Evolutionary conservation across 805 yeast species (phyloP).

Genomic region (Schwanniomyces vanrijiae): DNA sequence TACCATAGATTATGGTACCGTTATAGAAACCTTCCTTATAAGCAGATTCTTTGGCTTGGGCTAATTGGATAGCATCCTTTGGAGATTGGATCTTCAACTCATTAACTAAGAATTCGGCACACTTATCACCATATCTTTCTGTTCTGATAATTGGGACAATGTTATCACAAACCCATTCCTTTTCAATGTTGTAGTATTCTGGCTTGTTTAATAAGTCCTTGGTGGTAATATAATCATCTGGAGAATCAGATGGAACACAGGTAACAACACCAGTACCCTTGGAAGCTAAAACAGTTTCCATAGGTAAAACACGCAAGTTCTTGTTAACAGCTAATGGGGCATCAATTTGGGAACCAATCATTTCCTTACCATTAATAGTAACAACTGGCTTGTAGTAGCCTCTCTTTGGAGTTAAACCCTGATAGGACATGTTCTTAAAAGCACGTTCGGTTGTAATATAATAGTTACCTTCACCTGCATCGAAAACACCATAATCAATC

Average conservation of each 20-base stretch:
- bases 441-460: constrained; percentile 92
- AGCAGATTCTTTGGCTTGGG: constrained; percentile 90
- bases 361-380: constrained; percentile 63
- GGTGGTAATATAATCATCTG: constrained; percentile 91
- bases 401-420: constrained; percentile 85
- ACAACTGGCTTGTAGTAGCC: constrained; percentile 68
- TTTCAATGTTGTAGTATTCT: constrained; percentile 81
- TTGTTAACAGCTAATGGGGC: constrained; percentile 79
- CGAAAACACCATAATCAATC: constrained; percentile 87
- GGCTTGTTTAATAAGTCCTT: constrained; percentile 85
- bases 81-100: constrained; percentile 92
- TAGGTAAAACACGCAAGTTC: constrained; percentile 83
- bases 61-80: constrained; percentile 82
- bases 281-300: constrained; percentile 92
- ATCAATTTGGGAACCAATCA: constrained; percentile 82
- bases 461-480: constrained; percentile 73
- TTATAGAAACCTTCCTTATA: constrained; percentile 96
- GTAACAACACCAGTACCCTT: constrained; percentile 99
- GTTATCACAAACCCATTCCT: constrained; percentile 81
- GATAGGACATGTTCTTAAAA: constrained; percentile 95
- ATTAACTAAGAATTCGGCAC: constrained; percentile 82
- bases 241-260: constrained; percentile 98
- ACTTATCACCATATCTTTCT: constrained; percentile 81
- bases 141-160: constrained; percentile 75
- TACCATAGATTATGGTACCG: constrained; percentile 79